Conservation (phyloP, 805 yeast species). For the Myxozyma udenii region DNA sequence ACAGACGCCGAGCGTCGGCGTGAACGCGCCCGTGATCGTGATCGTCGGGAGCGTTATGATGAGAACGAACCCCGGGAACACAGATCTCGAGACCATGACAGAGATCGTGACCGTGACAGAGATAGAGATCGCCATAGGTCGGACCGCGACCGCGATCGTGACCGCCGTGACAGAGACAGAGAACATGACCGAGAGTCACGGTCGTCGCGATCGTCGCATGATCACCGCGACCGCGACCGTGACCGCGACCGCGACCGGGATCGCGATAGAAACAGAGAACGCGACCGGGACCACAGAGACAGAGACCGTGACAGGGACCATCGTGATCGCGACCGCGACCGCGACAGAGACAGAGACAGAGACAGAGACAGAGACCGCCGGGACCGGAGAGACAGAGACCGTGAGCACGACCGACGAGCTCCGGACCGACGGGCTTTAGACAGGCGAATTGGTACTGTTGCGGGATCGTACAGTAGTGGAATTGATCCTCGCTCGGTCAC, state of each 20-base stretch:
- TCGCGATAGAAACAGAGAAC: conserved; percentile 21
- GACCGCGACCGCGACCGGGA: conserved; percentile 30
- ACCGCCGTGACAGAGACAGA: conserved; percentile 23
- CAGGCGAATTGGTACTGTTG: not conserved
- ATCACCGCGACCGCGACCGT: conserved; percentile 20
- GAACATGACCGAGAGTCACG: conserved; percentile 26
- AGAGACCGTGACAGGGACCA: conserved; percentile 26
- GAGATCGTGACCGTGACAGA: conserved; percentile 31
- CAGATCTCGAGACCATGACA: conserved; percentile 27
- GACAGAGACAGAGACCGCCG: conserved; percentile 23
- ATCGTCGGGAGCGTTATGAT: conserved; percentile 27
- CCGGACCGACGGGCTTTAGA: conserved; percentile 7
- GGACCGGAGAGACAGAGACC: conserved; percentile 28
- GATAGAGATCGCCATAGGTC: conserved; percentile 30
- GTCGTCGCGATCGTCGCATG: conserved; percentile 14
- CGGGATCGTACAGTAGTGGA: conserved; percentile 11
- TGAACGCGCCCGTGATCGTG: conserved; percentile 27
- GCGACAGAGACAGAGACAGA: conserved; percentile 27
- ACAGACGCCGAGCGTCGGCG: conserved; percentile 27
- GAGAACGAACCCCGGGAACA: conserved; percentile 29
- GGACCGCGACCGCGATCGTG: conserved; percentile 29
- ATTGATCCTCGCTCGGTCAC: conserved; percentile 28
- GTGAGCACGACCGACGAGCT: conserved; percentile 16
- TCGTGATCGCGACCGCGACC: conserved; percentile 25
- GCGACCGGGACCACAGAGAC: conserved; percentile 27